These are phyloP conservation scores for Gryganskiella cystojenkinii DNA, from an alignment of 192 early-diverging fungal genomes.

Conservation along the genomic window DNA sequence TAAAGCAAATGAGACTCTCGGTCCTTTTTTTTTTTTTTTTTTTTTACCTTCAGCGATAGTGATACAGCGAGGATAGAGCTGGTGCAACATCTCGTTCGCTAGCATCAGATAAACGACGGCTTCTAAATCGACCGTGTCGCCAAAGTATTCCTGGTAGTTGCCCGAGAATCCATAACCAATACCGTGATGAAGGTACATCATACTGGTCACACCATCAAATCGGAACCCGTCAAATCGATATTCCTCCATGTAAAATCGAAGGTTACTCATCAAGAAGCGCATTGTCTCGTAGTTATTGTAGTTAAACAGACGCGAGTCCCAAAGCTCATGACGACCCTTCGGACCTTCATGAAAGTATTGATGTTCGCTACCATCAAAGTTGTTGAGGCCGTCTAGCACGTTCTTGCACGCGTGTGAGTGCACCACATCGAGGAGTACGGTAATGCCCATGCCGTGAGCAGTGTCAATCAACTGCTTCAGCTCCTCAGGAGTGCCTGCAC, in stretches of 20 bases:
- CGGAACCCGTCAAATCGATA: constrained; percentile 97
- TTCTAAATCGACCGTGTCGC: constrained; percentile 83
- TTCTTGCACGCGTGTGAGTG: constrained; percentile 98
- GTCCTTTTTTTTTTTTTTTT: too few relatives aligned
- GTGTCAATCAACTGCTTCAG: constrained; percentile 92
- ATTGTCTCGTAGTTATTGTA: constrained; percentile 92
- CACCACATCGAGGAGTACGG: constrained; percentile 92
- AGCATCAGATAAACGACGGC: constrained; percentile 92
- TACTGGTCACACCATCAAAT: constrained; percentile 97
- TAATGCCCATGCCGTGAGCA: constrained; percentile 89
- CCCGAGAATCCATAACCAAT: constrained; percentile 94
- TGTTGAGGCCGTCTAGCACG: constrained; percentile 92
- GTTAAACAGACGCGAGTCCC: constrained; percentile 97
- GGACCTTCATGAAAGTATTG: constrained; percentile 94
- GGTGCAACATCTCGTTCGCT: constrained; percentile 71
- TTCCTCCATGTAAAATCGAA: constrained; percentile 93
- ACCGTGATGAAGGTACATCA: constrained; percentile 97
- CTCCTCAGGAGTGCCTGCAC: constrained; percentile 83
- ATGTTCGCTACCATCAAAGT: constrained; percentile 96
- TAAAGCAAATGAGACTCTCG: neutral
- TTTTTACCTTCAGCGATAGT: constrained; percentile 94
- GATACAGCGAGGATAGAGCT: constrained; percentile 80
- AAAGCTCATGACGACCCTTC: constrained; percentile 89
- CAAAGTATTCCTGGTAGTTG: constrained; percentile 95
- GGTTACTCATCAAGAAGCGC: constrained; percentile 94